Conservation (phyloP, 345 rosid species). For the Eucalyptus cloeziana region DNA sequence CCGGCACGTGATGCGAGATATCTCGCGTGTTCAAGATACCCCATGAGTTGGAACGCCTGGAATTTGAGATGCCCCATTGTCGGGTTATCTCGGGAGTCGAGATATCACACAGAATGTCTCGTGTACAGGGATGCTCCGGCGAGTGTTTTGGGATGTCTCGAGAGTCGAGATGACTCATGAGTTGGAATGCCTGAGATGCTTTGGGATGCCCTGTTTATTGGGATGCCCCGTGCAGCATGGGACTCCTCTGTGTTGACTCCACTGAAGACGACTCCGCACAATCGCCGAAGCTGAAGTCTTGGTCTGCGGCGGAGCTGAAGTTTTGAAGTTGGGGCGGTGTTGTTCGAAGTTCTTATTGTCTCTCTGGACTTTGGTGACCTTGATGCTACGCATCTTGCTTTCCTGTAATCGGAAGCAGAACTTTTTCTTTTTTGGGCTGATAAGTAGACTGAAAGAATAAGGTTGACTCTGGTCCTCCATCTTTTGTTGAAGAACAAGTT, state of each 20-base stretch:
- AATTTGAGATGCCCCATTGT: too few species aligned
- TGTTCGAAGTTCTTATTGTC: background rate
- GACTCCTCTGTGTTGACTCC: conserved; percentile 39
- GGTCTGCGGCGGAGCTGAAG: conserved; percentile 46
- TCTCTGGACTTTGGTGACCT: background rate
- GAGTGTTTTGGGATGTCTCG: too few species aligned
- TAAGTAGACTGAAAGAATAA: background rate
- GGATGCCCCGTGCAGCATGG: background rate
- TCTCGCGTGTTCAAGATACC: too few species aligned
- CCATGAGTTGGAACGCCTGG: too few species aligned
- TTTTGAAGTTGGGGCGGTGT: background rate
- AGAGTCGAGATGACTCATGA: too few species aligned
- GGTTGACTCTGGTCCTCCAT: background rate
- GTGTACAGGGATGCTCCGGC: too few species aligned
- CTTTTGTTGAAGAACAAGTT: background rate
- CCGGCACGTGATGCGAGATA: too few species aligned
- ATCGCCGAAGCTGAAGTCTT: conserved; percentile 14
- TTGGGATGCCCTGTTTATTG: too few species aligned
- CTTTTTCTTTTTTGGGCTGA: background rate
- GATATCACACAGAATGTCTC: too few species aligned
- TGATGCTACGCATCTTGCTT: background rate
- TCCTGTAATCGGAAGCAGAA: background rate
- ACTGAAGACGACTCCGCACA: background rate
- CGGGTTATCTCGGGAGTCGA: too few species aligned
- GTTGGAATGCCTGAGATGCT: too few species aligned